Evolutionary conservation across 1,139 yeast genomes (phyloP).

Genomic region (Candida buenavistaensis): DNA sequence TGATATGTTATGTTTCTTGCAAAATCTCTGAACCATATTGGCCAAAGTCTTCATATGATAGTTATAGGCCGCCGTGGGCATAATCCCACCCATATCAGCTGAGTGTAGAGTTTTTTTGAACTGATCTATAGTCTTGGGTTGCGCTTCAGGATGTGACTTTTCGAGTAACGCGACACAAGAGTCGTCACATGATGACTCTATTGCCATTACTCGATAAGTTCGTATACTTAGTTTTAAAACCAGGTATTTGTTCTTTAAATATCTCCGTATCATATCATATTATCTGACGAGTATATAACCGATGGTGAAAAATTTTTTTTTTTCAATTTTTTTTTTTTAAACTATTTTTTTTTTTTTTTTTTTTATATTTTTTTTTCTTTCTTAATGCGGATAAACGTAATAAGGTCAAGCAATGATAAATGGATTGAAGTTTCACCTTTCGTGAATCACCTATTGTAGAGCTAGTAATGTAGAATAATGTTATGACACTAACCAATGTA

Average conservation of each 20-base stretch:
- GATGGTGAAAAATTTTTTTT: too few species aligned
- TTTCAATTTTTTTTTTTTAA: too few species aligned
- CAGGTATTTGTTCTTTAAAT: background rate
- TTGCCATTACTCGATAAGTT: conserved; percentile 69
- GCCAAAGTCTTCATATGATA: conserved; percentile 67
- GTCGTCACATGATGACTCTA: conserved; percentile 96
- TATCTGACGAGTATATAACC: too few species aligned
- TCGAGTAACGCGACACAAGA: conserved; percentile 82
- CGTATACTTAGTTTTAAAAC: conserved; percentile 17
- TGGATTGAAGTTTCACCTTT: too few species aligned
- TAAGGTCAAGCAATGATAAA: too few species aligned
- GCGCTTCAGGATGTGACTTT: conserved; percentile 26
- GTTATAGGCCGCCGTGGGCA: conserved; percentile 81
- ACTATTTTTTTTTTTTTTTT: too few species aligned
- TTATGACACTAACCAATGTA: too few species aligned
- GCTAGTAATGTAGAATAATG: too few species aligned
- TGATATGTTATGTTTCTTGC: conserved; percentile 24
- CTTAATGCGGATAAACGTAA: too few species aligned
- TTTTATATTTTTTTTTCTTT: too few species aligned
- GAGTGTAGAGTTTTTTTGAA: conserved; percentile 68
- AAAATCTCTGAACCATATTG: conserved; percentile 25
- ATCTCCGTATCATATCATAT: conserved; percentile 13
- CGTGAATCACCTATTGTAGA: too few species aligned
- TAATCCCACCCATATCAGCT: conserved; percentile 71
- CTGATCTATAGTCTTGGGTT: conserved; percentile 59